Percentiles rank a stretch among this genome's conserved stretches.
Evolutionary conservation across 2,329 filamentous ascomycete genomes (phyloP).

Genomic region (Drechslera avenae): DNA sequence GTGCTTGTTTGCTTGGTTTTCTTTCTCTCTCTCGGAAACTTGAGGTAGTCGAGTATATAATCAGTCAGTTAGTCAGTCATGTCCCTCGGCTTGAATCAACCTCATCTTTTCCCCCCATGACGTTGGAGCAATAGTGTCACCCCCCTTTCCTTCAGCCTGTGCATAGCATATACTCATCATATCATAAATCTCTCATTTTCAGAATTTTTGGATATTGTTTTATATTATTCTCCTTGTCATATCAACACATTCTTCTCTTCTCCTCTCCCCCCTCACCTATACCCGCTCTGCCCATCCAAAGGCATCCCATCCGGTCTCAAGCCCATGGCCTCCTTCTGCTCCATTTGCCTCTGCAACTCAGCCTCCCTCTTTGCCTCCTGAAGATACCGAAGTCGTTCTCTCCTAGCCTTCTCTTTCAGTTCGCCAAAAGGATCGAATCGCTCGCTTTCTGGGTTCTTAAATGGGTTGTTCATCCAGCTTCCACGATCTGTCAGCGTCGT

Average conservation of each 20-base stretch:
- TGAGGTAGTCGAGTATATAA: too few species aligned
- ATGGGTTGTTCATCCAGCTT: constrained; percentile 44
- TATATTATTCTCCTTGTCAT: too few species aligned
- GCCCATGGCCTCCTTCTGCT: constrained; percentile 39
- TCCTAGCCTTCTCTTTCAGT: constrained; percentile 39
- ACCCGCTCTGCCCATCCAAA: constrained; percentile 5
- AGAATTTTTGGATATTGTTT: too few species aligned
- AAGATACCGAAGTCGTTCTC: constrained; percentile 33
- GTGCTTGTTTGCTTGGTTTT: too few species aligned
- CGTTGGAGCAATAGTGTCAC: too few species aligned
- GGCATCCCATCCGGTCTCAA: constrained; percentile 22
- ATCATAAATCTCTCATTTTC: too few species aligned
- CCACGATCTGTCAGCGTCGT: constrained; percentile 45
- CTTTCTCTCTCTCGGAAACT: too few species aligned
- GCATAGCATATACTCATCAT: too few species aligned
- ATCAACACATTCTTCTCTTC: neutral
- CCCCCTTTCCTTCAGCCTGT: too few species aligned
- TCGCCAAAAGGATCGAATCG: constrained; percentile 48
- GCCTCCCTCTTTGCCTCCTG: constrained; percentile 33
- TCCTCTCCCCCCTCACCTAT: constrained; percentile 7
- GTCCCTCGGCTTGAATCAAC: too few species aligned
- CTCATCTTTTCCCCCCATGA: too few species aligned
- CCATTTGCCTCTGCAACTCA: constrained; percentile 17
- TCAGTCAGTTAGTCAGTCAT: too few species aligned
- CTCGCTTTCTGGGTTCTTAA: constrained; percentile 41